Percentiles rank a stretch among this genome's conserved stretches.
Conservation (phyloP, 169 alveolate species). For the Prorocentrum cordatum region DNA sequence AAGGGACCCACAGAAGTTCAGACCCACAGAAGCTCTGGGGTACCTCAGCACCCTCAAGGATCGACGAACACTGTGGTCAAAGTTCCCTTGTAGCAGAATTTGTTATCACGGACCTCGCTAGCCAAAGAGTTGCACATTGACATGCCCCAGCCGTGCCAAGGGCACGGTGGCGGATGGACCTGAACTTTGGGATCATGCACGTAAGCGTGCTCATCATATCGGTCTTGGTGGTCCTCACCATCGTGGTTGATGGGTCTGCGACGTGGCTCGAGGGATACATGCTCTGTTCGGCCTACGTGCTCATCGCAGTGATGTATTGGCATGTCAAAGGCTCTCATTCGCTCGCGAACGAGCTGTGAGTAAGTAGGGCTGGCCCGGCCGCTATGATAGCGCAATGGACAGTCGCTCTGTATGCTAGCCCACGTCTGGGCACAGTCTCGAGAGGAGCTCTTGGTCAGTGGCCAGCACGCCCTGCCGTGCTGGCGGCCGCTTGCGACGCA, state of each 20-base stretch:
- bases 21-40: not conserved
- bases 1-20: not conserved
- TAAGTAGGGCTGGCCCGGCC: too few species aligned
- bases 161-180: slow-evolving; percentile 8
- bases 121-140: not conserved
- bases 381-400: too few species aligned
- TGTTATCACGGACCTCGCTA: not conserved
- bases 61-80: not conserved
- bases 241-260: slow-evolving; percentile 56
- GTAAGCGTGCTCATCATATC: slow-evolving; percentile 45
- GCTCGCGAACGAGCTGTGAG: too few species aligned
- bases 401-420: too few species aligned
- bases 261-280: slow-evolving; percentile 64
- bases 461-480: too few species aligned
- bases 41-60: not conserved
- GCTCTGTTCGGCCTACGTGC: slow-evolving; percentile 50
- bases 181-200: slow-evolving; percentile 55
- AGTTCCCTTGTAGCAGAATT: not conserved
- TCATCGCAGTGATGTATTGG: slow-evolving; percentile 39
- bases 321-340: too few species aligned
- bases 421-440: too few species aligned
- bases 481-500: too few species aligned
- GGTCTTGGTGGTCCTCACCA: slow-evolving; percentile 43
- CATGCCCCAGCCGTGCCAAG: not conserved
- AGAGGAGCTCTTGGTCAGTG: too few species aligned